phyloP scores from a whole-genome alignment of 2,329 filamentous ascomycete species.

The Nigrospora oryzae region DNA sequence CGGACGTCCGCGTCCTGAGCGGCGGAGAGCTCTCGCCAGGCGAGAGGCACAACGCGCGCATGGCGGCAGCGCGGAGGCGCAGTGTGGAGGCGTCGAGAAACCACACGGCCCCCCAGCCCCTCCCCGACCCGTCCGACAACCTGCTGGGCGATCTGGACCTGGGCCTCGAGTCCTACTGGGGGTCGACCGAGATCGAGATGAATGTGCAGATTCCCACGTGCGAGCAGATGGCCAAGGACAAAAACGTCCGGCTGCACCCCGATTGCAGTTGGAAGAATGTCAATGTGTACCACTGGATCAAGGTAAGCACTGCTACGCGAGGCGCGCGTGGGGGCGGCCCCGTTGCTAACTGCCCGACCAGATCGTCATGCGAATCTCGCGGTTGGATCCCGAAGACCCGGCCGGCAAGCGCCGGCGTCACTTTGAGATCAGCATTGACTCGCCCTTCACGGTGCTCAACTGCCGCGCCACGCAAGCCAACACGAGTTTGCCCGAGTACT shows the following conservation, averaged over 20 bases:
- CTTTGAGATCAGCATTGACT: slow-evolving; percentile 95
- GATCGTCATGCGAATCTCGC: slow-evolving; percentile 90
- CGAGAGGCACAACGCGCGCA: slow-evolving; percentile 38
- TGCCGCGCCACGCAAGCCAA: slow-evolving; percentile 91
- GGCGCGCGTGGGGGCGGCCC: background rate
- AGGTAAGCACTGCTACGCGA: slow-evolving; percentile 44
- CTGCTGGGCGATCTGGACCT: slow-evolving; percentile 72
- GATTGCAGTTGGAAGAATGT: slow-evolving; percentile 93
- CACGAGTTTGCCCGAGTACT: slow-evolving; percentile 75
- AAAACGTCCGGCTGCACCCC: slow-evolving; percentile 61
- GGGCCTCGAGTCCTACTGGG: slow-evolving; percentile 63
- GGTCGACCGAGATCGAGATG: slow-evolving; percentile 89
- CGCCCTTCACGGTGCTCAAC: slow-evolving; percentile 85
- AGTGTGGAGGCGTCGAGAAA: slow-evolving; percentile 42
- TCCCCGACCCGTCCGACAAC: slow-evolving; percentile 55
- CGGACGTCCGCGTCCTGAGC: slow-evolving; percentile 66
- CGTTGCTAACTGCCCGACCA: slow-evolving; percentile 22
- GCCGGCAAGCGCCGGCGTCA: slow-evolving; percentile 66
- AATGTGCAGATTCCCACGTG: slow-evolving; percentile 88
- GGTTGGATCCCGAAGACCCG: slow-evolving; percentile 69
- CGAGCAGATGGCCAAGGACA: slow-evolving; percentile 72
- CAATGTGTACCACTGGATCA: slow-evolving; percentile 94
- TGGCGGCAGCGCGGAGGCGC: slow-evolving; percentile 37
- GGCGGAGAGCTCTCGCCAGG: slow-evolving; percentile 64
- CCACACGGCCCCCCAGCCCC: slow-evolving; percentile 26